Percentiles rank a stretch among this genome's conserved stretches.
phyloP scores from a whole-genome alignment of 805 yeast genomes.

The Teunomyces aglyptinius region DNA sequence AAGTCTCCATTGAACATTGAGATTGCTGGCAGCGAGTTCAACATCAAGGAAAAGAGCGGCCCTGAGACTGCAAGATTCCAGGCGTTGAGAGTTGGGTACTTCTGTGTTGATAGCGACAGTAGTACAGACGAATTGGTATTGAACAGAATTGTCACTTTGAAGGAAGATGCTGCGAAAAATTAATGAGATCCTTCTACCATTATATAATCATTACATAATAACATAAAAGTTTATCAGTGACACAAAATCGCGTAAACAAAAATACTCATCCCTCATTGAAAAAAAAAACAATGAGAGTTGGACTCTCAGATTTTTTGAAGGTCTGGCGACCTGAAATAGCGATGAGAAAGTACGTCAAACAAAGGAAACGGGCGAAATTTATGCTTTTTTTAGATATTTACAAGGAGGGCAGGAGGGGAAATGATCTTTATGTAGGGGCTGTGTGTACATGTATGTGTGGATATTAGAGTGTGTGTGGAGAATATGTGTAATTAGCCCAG shows the following conservation, averaged over 20 bases:
- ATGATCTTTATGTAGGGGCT: not conserved
- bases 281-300: not conserved
- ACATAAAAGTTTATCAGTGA: not conserved
- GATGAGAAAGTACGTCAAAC: not conserved
- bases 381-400: not conserved
- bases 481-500: not conserved
- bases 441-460: not conserved
- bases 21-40: constrained; percentile 60
- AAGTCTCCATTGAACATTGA: constrained; percentile 75
- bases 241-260: not conserved
- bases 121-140: constrained; percentile 60
- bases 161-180: constrained; percentile 66
- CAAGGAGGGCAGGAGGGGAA: not conserved
- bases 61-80: constrained; percentile 93
- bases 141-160: constrained; percentile 90
- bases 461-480: not conserved
- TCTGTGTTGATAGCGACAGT: constrained; percentile 83
- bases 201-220: not conserved
- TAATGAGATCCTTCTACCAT: constrained; percentile 5
- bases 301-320: not conserved
- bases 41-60: constrained; percentile 63
- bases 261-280: too few relatives aligned
- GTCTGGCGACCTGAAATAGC: not conserved
- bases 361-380: not conserved
- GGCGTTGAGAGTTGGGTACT: constrained; percentile 95